Percentiles rank a stretch among this genome's conserved stretches.
These are phyloP conservation scores for Volvariella volvacea DNA, from an alignment of 1,284 basidiomycete species.

Conservation along the genomic window DNA sequence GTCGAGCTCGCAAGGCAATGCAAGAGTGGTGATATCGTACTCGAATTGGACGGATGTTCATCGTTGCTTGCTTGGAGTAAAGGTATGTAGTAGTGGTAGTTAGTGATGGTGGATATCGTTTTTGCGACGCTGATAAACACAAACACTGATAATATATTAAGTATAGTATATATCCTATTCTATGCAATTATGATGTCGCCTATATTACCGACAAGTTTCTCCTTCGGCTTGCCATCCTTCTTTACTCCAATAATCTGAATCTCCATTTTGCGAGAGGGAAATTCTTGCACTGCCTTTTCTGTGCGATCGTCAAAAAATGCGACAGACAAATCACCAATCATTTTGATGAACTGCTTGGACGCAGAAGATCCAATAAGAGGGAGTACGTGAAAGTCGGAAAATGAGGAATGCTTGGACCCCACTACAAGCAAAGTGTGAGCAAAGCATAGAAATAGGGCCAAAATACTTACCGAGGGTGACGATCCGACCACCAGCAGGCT, in stretches of 20 bases:
- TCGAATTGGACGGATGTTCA: constrained; percentile 54
- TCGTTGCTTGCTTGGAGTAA: too few relatives aligned
- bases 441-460: constrained; percentile 1
- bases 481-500: constrained; percentile 32
- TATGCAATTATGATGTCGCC: constrained; percentile 45
- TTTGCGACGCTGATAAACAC: too few relatives aligned
- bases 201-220: constrained; percentile 38
- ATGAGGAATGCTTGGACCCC: constrained; percentile 43
- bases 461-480: constrained; percentile 40
- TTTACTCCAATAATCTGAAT: constrained; percentile 32
- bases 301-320: constrained; percentile 41
- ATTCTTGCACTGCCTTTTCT: constrained; percentile 21
- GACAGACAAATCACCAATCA: constrained; percentile 35
- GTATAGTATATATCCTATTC: neutral
- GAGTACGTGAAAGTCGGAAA: constrained; percentile 53
- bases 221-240: constrained; percentile 38
- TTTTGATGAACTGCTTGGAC: constrained; percentile 31
- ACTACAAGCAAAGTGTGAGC: constrained; percentile 25
- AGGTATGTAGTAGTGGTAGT: too few relatives aligned
- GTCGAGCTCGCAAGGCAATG: neutral
- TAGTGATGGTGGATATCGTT: too few relatives aligned
- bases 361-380: constrained; percentile 30
- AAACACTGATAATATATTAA: too few relatives aligned
- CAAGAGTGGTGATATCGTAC: constrained; percentile 28
- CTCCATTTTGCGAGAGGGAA: constrained; percentile 36